Base-by-base conservation (phyloP, 177 flowering plant genomes). In the Vitis hybrid region DNA sequence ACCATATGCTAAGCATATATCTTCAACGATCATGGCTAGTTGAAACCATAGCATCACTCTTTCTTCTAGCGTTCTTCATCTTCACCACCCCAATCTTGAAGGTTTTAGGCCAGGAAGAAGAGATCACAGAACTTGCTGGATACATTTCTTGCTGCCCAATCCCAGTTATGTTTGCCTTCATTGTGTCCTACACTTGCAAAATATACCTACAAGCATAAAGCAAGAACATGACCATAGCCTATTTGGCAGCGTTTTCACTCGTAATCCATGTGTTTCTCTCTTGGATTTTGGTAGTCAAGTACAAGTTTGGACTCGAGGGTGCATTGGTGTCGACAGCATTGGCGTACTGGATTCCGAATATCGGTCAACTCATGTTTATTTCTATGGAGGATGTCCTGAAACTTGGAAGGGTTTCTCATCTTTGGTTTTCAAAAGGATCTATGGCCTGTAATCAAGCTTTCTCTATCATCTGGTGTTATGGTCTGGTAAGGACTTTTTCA, bases 321-420 rank as follows among this genome's bases (percentile, higher is more conserved):
- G 86, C 85, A 45, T 68, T 84, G 86, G 12, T 21, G 1, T 81
- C 94, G 0, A 78, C 78, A 2, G 32, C 63, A 18, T 3, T 88
- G 14, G 84, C 90, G 1, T 80, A 30, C 11, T 87, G 91, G 90
- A 56, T 84, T 17, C 83, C 86, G 0, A 79, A 78, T 65, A 2
- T 85, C 1, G 91, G 88, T 2, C 88, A 84, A 56, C 57, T 87
- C 15, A 1, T 59, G 18, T 87, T 70, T 65, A 62, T 87, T 54
- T 67, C 0, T 67, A 74, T 62, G 91, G 91, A 5, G 78, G 89
- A 9, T 90, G 93, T 62, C 78, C 60, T 1, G 82, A 80, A 2
- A 89, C 93, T 34, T 90, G 95, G 95, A 84, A 60, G 6, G 95
- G 95, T n/a, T 83, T 90, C 75, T 81, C 91, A 5, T 1, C 26